Evolutionary conservation across 2,329 filamentous ascomycete genomes (phyloP), one percentile per base, ranked within the genome.

Genomic region (Geosmithia morbida): DNA sequence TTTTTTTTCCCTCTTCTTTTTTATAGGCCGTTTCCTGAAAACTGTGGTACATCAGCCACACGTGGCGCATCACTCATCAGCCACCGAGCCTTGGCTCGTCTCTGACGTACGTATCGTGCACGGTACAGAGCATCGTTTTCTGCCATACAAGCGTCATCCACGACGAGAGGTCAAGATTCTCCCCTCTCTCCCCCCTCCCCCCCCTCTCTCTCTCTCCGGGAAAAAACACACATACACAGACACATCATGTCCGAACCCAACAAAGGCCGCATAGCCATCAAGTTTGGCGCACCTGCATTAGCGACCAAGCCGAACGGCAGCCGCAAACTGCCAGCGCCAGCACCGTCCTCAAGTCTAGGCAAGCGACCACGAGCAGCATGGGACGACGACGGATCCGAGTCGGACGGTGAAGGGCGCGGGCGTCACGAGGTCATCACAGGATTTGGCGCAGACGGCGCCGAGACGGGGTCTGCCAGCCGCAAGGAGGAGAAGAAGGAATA

Each of bases 361-460:
- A 76, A 76, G 55, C 68, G 71, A 17, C 59, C 65, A 42, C 66
- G 71, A 50, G 53, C 64, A 30, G 63, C 64, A 50, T 66, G 66
- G 18, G 59, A 49, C 41, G 64, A 62, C 51, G 69, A 65, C 41
- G 69, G 68, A 44, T 69, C 67, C 6, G 69, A 69, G 40, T 60
- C 61, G 3, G 66, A 65, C 45, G 57, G 59, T 29, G 58, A 62
- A 42, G 54, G 57, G 20, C 51, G 48, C 18, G 50, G 48, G 40
- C 51, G 52, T 46, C 65, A 70, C 51, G 69, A 77, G 55, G 59
- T 56, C 20, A 74, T 79, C 29, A 71, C 69, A 7, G 71, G 68
- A 0, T 73, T 76, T 50, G 70, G 69, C 1, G 63, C 58, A 22
- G 71, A 74, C 13, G 62, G 62, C 10, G 61, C 62, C 14, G 64